Evolutionary conservation across 139 green algal species (phyloP).

Genomic region (Mychonastes homosphaera): DNA sequence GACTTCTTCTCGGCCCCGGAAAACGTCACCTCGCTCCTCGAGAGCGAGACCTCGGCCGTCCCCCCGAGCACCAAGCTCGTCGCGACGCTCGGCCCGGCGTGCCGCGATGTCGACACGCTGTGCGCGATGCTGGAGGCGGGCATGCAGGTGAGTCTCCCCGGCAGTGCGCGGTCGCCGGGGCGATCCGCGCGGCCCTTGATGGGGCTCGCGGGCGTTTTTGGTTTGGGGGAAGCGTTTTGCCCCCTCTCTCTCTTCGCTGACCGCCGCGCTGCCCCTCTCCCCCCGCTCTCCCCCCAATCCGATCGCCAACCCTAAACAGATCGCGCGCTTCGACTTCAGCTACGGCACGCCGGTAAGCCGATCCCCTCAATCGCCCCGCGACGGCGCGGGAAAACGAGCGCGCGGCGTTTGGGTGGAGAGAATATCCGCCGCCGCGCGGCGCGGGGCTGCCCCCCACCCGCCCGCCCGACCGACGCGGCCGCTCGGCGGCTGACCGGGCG

Average conservation of each 20-base stretch:
- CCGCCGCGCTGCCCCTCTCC: not conserved
- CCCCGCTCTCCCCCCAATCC: not conserved
- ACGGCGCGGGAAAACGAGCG: not conserved
- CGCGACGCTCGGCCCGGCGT: conserved; percentile 62
- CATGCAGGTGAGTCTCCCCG: conserved; percentile 62
- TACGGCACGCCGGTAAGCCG: conserved; percentile 30
- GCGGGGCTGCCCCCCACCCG: not conserved
- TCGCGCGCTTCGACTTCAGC: conserved; percentile 46
- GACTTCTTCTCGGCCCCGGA: too few relatives aligned
- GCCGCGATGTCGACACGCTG: conserved; percentile 48
- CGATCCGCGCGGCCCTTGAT: too few relatives aligned
- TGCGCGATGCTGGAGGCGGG: conserved; percentile 51
- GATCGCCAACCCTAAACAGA: conserved; percentile 13
- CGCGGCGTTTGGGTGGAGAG: not conserved
- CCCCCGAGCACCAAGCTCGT: conserved; percentile 34
- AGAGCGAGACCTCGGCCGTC: too few relatives aligned
- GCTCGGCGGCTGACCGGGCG: not conserved
- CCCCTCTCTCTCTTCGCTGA: not conserved
- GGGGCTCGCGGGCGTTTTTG: not conserved
- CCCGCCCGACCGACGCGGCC: not conserved
- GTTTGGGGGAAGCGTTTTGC: not conserved
- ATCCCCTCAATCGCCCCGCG: too few relatives aligned
- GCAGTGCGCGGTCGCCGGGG: too few relatives aligned
- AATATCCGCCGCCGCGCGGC: not conserved
- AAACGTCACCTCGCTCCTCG: too few relatives aligned